Percentiles rank a stretch among this genome's conserved stretches.
Evolutionary conservation across 2,329 filamentous ascomycete genomes (phyloP).

Genomic region (Waltergamsia citrina): DNA sequence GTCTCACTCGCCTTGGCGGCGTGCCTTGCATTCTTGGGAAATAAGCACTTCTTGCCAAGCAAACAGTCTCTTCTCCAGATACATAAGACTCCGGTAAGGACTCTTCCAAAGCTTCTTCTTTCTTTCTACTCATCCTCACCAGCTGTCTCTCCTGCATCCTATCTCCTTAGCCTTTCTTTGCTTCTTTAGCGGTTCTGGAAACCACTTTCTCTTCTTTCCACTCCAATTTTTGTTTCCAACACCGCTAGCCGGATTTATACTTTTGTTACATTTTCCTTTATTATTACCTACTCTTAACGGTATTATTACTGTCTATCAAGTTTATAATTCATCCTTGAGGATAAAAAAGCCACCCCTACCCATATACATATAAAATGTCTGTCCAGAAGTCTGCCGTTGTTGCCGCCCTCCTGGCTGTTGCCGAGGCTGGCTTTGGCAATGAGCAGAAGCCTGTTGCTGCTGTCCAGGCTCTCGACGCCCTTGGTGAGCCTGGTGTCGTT

Average conservation of each 20-base stretch:
- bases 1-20: not conserved
- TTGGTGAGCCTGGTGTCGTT: constrained; percentile 50
- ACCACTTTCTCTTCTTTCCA: not conserved
- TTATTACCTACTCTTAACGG: too few relatives aligned
- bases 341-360: too few relatives aligned
- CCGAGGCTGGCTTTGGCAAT: constrained; percentile 51
- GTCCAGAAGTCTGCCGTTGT: constrained; percentile 26
- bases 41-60: too few relatives aligned
- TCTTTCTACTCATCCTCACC: not conserved
- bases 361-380: constrained; percentile 27
- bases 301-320: too few relatives aligned
- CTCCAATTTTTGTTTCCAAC: not conserved
- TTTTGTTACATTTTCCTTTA: not conserved
- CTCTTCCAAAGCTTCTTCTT: too few relatives aligned
- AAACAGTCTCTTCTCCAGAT: too few relatives aligned
- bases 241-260: not conserved
- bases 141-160: too few relatives aligned
- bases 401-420: constrained; percentile 29
- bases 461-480: constrained; percentile 37
- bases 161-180: not conserved
- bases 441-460: constrained; percentile 49
- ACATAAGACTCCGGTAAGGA: too few relatives aligned
- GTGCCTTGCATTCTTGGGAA: too few relatives aligned
- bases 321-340: too few relatives aligned
- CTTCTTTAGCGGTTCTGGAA: not conserved